Evolutionary conservation across 2,329 filamentous ascomycete species (phyloP).

Genomic region (Exophiala oligosperma): DNA sequence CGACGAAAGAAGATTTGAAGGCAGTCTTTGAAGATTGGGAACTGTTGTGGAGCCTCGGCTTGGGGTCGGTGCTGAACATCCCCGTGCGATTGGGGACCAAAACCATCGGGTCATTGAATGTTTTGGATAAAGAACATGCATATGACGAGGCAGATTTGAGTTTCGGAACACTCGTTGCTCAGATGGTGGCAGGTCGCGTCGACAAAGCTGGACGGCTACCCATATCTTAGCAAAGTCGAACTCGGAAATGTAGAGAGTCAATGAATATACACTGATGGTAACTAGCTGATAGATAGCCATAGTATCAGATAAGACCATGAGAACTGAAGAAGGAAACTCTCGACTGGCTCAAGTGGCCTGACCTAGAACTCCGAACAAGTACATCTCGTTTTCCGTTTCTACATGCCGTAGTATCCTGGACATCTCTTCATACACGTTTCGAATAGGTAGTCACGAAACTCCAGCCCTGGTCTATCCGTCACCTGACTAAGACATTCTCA

Average conservation of each 20-base stretch:
- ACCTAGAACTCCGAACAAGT: too few species aligned
- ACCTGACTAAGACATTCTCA: not conserved
- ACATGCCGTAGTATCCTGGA: too few species aligned
- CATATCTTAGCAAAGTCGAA: not conserved
- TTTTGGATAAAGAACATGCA: slow-evolving; percentile 1
- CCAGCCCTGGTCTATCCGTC: not conserved
- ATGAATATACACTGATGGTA: too few species aligned
- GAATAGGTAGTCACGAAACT: not conserved
- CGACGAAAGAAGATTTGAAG: slow-evolving; percentile 7
- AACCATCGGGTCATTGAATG: not conserved
- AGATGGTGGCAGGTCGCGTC: not conserved
- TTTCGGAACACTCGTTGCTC: not conserved
- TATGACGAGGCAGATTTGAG: slow-evolving; percentile 1
- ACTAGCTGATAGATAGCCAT: too few species aligned
- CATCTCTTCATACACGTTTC: not conserved
- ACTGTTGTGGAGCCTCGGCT: not conserved
- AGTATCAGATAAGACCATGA: too few species aligned
- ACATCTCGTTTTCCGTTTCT: too few species aligned
- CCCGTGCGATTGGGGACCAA: not conserved
- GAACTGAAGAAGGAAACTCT: not conserved
- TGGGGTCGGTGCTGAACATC: slow-evolving; percentile 7
- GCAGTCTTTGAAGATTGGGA: slow-evolving; percentile 10
- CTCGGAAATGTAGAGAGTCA: too few species aligned
- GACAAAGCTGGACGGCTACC: not conserved
- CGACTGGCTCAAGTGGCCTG: not conserved